Conservation (phyloP, 768 basidiomycete species). For the Leccinum ochraceum region DNA sequence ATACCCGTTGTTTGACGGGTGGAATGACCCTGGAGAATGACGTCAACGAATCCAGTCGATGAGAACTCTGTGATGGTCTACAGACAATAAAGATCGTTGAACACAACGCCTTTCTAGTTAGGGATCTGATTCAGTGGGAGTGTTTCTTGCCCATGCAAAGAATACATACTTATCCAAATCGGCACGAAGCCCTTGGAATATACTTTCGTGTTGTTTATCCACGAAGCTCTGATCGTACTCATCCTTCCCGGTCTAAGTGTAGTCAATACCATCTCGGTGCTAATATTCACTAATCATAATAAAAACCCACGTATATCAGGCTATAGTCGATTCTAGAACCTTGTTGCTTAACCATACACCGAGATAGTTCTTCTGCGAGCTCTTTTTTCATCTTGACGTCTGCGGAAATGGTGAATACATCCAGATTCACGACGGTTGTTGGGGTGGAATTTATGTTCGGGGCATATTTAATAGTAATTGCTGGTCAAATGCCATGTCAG, state of each 20-base stretch:
- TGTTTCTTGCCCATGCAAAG: not conserved
- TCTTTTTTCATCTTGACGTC: not conserved
- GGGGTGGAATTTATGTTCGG: too few relatives aligned
- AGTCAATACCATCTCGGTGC: not conserved
- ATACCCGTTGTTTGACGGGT: not conserved
- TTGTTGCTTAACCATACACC: conserved; percentile 3
- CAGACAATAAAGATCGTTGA: conserved; percentile 81
- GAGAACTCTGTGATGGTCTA: not conserved
- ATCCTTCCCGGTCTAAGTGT: conserved; percentile 5
- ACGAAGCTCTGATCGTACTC: conserved; percentile 2
- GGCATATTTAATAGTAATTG: too few relatives aligned
- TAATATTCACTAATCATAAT: too few relatives aligned
- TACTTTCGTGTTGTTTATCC: not conserved
- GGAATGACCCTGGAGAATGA: not conserved
- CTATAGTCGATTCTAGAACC: conserved; percentile 1
- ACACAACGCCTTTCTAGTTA: conserved; percentile 50
- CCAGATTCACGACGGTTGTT: conserved; percentile 11
- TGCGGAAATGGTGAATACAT: conserved; percentile 25
- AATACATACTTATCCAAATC: conserved; percentile 16
- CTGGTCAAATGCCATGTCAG: too few relatives aligned
- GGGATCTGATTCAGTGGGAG: conserved; percentile 5
- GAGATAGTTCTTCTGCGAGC: not conserved
- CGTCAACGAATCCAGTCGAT: not conserved
- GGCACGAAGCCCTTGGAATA: conserved; percentile 13
- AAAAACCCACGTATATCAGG: conserved; percentile 10